Percentiles rank a stretch among this genome's conserved stretches.
These are phyloP conservation scores for Eremochloa ophiuroides DNA, from an alignment of 176 grass and related monocot genomes.

Conservation along the genomic window DNA sequence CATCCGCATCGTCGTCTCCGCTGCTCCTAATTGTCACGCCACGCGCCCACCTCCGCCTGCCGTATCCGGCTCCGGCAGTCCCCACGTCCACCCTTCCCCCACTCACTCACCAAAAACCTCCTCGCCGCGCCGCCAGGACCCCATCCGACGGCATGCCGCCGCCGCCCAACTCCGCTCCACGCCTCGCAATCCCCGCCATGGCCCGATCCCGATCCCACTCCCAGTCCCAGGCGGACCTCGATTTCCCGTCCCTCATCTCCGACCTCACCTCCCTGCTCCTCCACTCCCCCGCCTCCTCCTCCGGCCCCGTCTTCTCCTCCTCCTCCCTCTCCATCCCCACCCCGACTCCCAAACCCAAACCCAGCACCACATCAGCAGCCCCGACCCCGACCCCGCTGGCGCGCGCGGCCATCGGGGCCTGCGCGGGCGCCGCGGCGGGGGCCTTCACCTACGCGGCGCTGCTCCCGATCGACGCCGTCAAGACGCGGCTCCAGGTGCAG, in stretches of 20 bases:
- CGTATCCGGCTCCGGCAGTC: too few species aligned
- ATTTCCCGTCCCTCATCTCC: constrained; percentile 53
- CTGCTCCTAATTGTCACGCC: too few species aligned
- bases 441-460: constrained; percentile 85
- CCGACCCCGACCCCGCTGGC: constrained; percentile 43
- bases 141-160: constrained; percentile 6
- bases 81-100: neutral
- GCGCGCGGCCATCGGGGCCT: constrained; percentile 67
- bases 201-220: neutral
- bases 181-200: neutral
- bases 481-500: constrained; percentile 85
- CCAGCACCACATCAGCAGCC: neutral
- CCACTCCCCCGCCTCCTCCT: neutral
- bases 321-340: constrained; percentile 36
- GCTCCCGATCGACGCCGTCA: constrained; percentile 84
- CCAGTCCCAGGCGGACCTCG: neutral
- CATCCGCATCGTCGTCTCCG: too few species aligned
- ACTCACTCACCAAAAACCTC: neutral
- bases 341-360: neutral
- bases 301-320: constrained; percentile 34
- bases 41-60: too few species aligned
- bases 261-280: constrained; percentile 57
- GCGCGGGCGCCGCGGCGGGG: constrained; percentile 70
- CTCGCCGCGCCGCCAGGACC: neutral
- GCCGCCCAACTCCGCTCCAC: neutral